Percentiles rank a stretch among this genome's conserved stretches.
These are phyloP conservation scores for Pichia scutulata DNA, from an alignment of 805 yeast species.

Conservation along the genomic window DNA sequence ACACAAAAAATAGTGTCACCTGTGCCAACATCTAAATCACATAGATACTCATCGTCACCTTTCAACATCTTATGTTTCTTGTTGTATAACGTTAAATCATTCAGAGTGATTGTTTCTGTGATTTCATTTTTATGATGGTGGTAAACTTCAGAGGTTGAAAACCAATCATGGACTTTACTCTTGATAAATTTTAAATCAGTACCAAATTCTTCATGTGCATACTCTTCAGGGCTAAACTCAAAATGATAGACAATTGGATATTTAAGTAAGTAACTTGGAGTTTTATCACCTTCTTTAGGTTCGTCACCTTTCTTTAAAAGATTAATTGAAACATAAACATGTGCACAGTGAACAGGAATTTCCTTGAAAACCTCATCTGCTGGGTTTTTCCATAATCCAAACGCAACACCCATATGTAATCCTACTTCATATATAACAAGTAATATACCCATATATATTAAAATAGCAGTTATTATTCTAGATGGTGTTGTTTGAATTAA, in stretches of 20 bases:
- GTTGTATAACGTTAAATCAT: slow-evolving; percentile 32
- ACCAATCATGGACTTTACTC: slow-evolving; percentile 45
- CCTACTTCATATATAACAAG: slow-evolving; percentile 20
- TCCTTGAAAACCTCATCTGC: slow-evolving; percentile 55
- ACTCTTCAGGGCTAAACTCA: slow-evolving; percentile 80
- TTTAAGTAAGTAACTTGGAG: slow-evolving; percentile 14
- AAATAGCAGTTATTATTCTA: slow-evolving; percentile 18
- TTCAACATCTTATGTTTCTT: slow-evolving; percentile 24
- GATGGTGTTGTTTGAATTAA: slow-evolving; percentile 20
- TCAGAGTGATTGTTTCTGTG: slow-evolving; percentile 10
- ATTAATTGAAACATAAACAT: slow-evolving; percentile 50
- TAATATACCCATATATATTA: slow-evolving; percentile 18
- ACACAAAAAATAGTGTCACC: slow-evolving; percentile 39
- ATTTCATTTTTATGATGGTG: slow-evolving; percentile 13
- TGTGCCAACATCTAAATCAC: slow-evolving; percentile 46
- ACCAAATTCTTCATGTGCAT: slow-evolving; percentile 63
- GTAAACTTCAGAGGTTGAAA: slow-evolving; percentile 37
- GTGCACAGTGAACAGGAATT: slow-evolving; percentile 74
- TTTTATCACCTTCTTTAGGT: slow-evolving; percentile 6
- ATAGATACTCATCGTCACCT: slow-evolving; percentile 40
- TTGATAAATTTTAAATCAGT: slow-evolving; percentile 60
- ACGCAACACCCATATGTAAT: slow-evolving; percentile 18
- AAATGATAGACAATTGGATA: slow-evolving; percentile 51
- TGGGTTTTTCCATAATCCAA: slow-evolving; percentile 24
- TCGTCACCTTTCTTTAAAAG: slow-evolving; percentile 20